Percentiles rank a stretch among this genome's conserved stretches.
Evolutionary conservation across 441 rosid genomes (phyloP).

Genomic region (Melastoma candidum): DNA sequence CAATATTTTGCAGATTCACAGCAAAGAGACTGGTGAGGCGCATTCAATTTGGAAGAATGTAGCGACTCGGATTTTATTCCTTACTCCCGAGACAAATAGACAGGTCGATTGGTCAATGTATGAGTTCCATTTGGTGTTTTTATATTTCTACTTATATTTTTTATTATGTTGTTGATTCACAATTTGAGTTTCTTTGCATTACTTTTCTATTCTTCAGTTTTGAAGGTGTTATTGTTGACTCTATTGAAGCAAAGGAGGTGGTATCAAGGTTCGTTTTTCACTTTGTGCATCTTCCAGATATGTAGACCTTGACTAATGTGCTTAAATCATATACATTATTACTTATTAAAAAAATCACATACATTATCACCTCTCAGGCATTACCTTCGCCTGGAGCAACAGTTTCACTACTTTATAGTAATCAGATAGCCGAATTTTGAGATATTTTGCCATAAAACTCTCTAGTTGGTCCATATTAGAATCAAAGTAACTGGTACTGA

Average conservation of each 20-base stretch:
- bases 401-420: too few species aligned
- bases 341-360: too few species aligned
- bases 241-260: conserved; percentile 76
- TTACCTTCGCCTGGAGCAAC: too few species aligned
- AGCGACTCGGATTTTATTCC: conserved; percentile 40
- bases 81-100: conserved; percentile 40
- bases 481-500: too few species aligned
- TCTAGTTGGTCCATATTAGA: too few species aligned
- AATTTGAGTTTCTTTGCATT: conserved; percentile 6
- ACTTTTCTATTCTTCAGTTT: conserved; percentile 39
- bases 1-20: conserved; percentile 55
- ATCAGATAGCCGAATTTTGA: too few species aligned
- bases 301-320: too few species aligned
- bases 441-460: too few species aligned
- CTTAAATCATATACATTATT: too few species aligned
- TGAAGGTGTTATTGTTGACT: conserved; percentile 80
- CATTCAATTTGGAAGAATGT: conserved; percentile 59
- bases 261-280: conserved; percentile 52
- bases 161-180: neutral
- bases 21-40: conserved; percentile 51
- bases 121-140: conserved; percentile 16
- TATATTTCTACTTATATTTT: conserved; percentile 1
- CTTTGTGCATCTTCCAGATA: neutral
- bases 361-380: too few species aligned
- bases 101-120: conserved; percentile 89